Conservation (phyloP, 306 rosid genomes). For the Cucumis melo region DNA sequence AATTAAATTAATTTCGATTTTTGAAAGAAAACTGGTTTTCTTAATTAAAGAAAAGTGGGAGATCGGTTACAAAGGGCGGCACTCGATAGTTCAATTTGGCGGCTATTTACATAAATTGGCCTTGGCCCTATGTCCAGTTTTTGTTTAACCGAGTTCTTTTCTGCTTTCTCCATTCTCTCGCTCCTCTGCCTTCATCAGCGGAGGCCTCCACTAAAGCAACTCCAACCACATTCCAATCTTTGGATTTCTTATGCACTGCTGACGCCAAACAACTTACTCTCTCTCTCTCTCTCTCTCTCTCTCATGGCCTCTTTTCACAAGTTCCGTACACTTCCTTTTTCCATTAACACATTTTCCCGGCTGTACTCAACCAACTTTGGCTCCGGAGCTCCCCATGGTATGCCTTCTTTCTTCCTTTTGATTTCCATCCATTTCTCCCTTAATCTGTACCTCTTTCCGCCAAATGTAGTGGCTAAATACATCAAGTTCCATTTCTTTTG, state of each 20-base stretch:
- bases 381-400: slow-evolving; percentile 32
- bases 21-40: no score
- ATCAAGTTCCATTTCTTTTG: not conserved
- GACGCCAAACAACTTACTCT: slow-evolving; percentile 12
- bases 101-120: not conserved
- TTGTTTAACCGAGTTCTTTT: not conserved
- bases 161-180: not conserved
- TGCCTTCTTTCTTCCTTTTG: not conserved
- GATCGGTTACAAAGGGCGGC: not conserved
- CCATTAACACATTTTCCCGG: slow-evolving; percentile 16
- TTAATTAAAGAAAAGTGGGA: not conserved
- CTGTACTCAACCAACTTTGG: slow-evolving; percentile 25
- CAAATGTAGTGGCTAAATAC: not conserved
- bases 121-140: no score
- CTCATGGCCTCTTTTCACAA: slow-evolving; percentile 50
- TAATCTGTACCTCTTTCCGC: not conserved
- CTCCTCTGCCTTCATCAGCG: not conserved
- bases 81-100: not conserved
- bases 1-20: no score
- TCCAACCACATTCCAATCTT: not conserved
- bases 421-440: not conserved
- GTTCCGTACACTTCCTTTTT: slow-evolving; percentile 22
- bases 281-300: no score
- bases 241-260: slow-evolving; percentile 3
- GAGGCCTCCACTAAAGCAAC: not conserved